Evolutionary conservation across 768 basidiomycete genomes (phyloP), one percentile per base, ranked within the genome.

Genomic region (Leccinum broughii): DNA sequence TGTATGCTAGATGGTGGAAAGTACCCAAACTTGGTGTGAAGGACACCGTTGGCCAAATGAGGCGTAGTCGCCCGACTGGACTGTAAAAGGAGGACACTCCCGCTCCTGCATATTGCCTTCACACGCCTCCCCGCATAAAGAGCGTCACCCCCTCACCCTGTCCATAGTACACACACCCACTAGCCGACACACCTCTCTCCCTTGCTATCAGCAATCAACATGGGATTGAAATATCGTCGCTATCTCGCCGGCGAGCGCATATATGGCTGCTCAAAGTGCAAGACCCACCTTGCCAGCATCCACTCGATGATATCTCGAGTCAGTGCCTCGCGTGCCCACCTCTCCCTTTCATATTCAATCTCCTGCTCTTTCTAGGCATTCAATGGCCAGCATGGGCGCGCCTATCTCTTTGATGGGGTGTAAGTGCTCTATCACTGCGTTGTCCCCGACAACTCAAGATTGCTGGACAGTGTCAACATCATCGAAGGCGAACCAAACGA

Each of bases 331-430:
- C 20, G 34, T 46, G 49, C 44, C 20, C 44, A 22, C 34, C 30
- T 20, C 58, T 22, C 57, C 34, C 37, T 49, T 55, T 17, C 52
- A 30, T 48, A 52, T 68, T 72, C 17, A 64, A 51, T n/a, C 26
- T 26, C 7, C 10, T 11, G 50, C 46, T 68, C 56, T 59, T 63
- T 57, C 48, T 74, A 98, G 96, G 92, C 92, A 49, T 98, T 98
- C 82, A 95, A 93, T 64, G 96, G 96, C 28, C 94, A 97, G 76
- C 94, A 97, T 75, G 96, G 96, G 17, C 83, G 92, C 59, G 96
- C 96, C 17, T 95, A 95, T 74, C 85, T 98, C 63, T 95, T 98
- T 69, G 92, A 95, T 55, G 85, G 82, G 65, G 95, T 97, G 95
- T 96, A 75, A 81, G 94, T 66, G 50, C 67, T 61, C 57, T 64